A percentile compares a stretch with the other conserved stretches of the same genome.
Conservation (phyloP, 2,329 filamentous ascomycete species). For the Hymenoscyphus salicellus region DNA sequence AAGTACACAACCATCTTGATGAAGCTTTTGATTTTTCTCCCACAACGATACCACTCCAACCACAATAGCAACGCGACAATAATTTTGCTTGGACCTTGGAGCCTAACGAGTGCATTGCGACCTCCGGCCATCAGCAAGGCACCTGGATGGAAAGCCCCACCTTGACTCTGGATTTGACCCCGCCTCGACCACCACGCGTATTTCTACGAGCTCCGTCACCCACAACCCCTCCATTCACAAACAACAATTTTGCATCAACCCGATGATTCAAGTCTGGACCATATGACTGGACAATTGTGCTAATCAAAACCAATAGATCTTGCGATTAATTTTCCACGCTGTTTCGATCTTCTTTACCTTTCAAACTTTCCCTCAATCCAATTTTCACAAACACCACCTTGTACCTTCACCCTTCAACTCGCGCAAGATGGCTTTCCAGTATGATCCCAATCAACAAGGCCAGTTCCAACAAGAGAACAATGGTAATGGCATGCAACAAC, state of each 20-base stretch:
- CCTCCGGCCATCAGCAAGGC: neutral
- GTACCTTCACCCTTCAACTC: conserved; percentile 3
- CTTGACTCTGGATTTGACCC: neutral
- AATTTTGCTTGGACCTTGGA: neutral
- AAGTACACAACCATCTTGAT: neutral
- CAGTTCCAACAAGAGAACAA: conserved; percentile 52
- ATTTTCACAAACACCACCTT: neutral
- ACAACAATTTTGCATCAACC: neutral
- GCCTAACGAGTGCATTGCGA: neutral
- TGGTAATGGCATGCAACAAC: conserved; percentile 35
- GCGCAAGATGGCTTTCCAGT: conserved; percentile 61
- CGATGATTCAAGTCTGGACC: neutral
- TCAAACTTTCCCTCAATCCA: conserved; percentile 7
- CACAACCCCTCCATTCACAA: neutral
- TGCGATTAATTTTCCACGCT: conserved; percentile 2
- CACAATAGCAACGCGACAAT: neutral
- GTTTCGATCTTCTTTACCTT: conserved; percentile 13
- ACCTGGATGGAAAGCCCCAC: neutral
- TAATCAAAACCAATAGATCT: conserved; percentile 9
- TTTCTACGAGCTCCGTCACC: neutral
- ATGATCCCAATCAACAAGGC: conserved; percentile 59
- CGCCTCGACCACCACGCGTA: neutral
- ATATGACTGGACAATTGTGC: neutral
- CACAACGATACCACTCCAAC: neutral
- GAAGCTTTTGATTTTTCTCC: neutral